Base-by-base conservation (phyloP, 345 rosid genomes). In the Arabis alpina region DNA sequence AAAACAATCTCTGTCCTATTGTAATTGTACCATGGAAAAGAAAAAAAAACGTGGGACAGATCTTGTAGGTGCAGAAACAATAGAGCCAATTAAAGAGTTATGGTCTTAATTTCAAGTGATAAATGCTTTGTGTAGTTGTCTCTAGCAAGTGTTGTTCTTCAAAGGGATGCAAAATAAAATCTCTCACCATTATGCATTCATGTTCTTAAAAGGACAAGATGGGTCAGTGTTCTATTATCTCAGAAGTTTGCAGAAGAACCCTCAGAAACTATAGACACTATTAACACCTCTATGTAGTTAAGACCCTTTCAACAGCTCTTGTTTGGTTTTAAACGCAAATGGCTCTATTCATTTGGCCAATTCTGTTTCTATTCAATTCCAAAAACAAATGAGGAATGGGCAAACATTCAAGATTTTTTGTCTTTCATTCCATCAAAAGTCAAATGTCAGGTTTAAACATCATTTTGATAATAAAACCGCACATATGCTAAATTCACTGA, bases 31-130 rank as follows among this genome's bases (percentile, higher is more conserved):
- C 9, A 57, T 10, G 27, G 34, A 59, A 53, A 8, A 16, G 12
- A 19, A 19, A 19, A 40, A 40, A 58, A 50, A 73, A 66, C 55
- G 61, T 73, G 48, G 48, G 66, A 41, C 66, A 55, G 51, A 64
- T 64, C 58, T 64, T 63, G 55, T 55, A 55, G 76, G 70, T 64
- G 58, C 65, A 72, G 76, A 72, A 55, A 72, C 71, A 64, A 64
- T 56, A 55, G 55, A 61, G 58, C 45, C 44, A 47, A 64, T 72
- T 47, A 56, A 56, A 56, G 59, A 56, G 76, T 73, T 73, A 73
- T 73, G 71, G 71, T 37, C 77, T 36, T 30, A 30, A 0, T 4
- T 27, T 32, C 6, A 49, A 65, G 66, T 65, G 64, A 48, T 65
- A 30, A 65, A 40, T 73, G 77, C 37, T 48, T 39, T 27, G 43